Conservation (phyloP, 345 rosid species). For the Arabis hirsuta region DNA sequence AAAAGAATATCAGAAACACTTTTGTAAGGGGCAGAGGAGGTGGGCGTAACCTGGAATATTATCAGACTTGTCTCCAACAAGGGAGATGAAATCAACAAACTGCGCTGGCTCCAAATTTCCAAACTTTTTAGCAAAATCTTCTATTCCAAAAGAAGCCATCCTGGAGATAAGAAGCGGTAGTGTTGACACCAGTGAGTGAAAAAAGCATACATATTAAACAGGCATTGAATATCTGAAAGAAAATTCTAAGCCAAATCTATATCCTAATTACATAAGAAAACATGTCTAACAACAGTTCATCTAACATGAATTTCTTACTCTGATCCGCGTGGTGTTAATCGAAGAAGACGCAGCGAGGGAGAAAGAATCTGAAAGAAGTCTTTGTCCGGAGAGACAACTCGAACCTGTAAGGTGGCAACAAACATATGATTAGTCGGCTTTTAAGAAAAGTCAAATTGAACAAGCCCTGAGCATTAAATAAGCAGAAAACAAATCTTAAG, state of each 20-base stretch:
- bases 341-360: constrained; percentile 91
- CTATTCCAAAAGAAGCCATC: constrained; percentile 92
- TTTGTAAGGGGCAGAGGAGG: neutral
- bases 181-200: constrained; percentile 13
- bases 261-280: constrained; percentile 13
- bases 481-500: constrained; percentile 26
- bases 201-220: neutral
- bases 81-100: constrained; percentile 82
- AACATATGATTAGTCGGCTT: constrained; percentile 7
- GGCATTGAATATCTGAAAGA: constrained; percentile 2
- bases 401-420: constrained; percentile 59
- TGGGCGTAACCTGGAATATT: constrained; percentile 78
- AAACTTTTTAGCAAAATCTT: constrained; percentile 82
- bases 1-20: neutral
- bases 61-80: constrained; percentile 84
- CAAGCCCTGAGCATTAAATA: neutral
- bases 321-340: constrained; percentile 87
- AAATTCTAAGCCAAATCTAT: neutral
- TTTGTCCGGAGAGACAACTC: constrained; percentile 98
- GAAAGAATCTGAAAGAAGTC: constrained; percentile 97
- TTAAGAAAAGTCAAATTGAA: constrained; percentile 6
- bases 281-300: neutral
- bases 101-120: constrained; percentile 78
- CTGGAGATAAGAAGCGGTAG: constrained; percentile 54
- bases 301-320: constrained; percentile 51